Conservation (phyloP, 129 eudicot species). For the Deinandra increscens region DNA sequence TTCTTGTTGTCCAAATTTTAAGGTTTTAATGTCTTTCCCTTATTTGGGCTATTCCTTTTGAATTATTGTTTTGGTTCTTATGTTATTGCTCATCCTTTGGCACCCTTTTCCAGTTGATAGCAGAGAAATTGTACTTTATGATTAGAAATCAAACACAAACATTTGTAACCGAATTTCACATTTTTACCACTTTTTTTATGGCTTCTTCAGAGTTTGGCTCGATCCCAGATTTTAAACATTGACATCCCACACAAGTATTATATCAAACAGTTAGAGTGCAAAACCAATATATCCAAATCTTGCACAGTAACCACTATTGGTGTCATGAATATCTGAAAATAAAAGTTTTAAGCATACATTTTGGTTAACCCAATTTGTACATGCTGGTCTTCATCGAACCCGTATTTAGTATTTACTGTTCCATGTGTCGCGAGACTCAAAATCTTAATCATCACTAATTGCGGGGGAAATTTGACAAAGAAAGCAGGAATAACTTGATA, state of each 20-base stretch:
- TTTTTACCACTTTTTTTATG: neutral
- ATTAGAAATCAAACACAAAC: constrained; percentile 20
- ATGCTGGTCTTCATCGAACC: too few species aligned
- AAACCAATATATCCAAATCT: neutral
- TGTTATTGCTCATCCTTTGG: constrained; percentile 3
- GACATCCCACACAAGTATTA: neutral
- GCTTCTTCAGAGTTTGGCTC: constrained; percentile 34
- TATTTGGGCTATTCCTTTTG: constrained; percentile 37
- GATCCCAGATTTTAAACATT: constrained; percentile 18
- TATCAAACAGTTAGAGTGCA: neutral
- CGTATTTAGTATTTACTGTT: too few species aligned
- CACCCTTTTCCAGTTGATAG: constrained; percentile 17
- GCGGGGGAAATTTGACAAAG: too few species aligned
- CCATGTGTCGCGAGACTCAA: too few species aligned
- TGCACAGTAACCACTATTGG: too few species aligned
- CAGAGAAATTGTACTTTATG: constrained; percentile 20
- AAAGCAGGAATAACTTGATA: too few species aligned
- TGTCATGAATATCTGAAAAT: too few species aligned
- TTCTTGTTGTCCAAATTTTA: constrained; percentile 26
- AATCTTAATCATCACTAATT: too few species aligned
- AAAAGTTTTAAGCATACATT: too few species aligned
- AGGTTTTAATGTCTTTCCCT: constrained; percentile 27
- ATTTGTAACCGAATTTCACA: constrained; percentile 9
- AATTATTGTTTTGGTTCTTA: constrained; percentile 3
- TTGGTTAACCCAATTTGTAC: too few species aligned